A percentile compares a stretch with the other conserved stretches of the same genome.
Evolutionary conservation across 208 protist genomes (phyloP).

Genomic region (Giardia duodenalis): DNA sequence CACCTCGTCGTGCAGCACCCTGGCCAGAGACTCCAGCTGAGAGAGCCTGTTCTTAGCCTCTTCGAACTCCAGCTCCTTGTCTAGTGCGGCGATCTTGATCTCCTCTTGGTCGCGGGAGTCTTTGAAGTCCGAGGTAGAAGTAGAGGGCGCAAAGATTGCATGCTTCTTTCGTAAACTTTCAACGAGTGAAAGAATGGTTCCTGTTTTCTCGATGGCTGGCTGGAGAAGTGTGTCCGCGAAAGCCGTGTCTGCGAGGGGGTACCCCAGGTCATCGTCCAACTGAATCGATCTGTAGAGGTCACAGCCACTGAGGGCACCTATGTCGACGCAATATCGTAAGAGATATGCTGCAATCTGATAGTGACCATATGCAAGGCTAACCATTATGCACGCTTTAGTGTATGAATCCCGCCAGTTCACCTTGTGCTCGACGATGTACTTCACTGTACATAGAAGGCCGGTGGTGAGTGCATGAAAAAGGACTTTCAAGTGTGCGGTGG

Average conservation of each 20-base stretch:
- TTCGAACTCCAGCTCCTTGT: neutral
- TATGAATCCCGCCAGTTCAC: neutral
- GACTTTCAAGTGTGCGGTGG: neutral
- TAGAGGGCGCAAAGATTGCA: no score
- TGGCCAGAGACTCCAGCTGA: neutral
- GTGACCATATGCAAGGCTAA: neutral
- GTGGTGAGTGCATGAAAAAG: neutral
- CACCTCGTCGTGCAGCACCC: neutral
- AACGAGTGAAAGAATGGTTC: no score
- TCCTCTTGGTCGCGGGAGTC: neutral
- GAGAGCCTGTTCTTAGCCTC: neutral
- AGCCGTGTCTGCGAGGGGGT: neutral
- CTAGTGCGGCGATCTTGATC: neutral
- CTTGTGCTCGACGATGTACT: neutral
- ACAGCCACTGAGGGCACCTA: neutral
- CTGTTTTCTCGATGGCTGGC: neutral
- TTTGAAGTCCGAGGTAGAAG: neutral
- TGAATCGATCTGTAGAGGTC: neutral
- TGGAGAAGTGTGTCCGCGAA: neutral
- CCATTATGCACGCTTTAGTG: neutral
- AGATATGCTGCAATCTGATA: neutral
- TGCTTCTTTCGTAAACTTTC: neutral
- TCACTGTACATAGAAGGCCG: neutral
- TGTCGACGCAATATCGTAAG: neutral
- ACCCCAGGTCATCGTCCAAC: neutral